Evolutionary conservation across 306 rosid species (phyloP).

Genomic region (Astragalus membranaceus): DNA sequence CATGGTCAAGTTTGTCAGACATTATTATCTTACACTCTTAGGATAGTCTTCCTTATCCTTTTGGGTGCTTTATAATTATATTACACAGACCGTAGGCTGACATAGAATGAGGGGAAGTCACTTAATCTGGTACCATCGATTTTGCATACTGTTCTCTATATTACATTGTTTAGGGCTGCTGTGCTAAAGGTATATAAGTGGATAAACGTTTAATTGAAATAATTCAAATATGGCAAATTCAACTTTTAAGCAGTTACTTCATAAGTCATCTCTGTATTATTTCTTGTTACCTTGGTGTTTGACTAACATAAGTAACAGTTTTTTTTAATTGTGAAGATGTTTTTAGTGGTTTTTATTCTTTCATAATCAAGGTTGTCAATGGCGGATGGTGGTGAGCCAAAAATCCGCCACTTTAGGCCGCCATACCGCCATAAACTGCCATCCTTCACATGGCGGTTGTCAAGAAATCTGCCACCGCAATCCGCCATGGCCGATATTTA

Average conservation of each 20-base stretch:
- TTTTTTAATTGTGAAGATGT: not conserved
- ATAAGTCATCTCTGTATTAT: not conserved
- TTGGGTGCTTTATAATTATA: not conserved
- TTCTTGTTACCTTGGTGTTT: conserved; percentile 1
- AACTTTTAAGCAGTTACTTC: not conserved
- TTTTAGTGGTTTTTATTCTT: not conserved
- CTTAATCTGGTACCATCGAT: not conserved
- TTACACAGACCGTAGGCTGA: not conserved
- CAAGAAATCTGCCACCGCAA: too few relatives aligned
- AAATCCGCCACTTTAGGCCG: too few relatives aligned
- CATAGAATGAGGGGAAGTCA: not conserved
- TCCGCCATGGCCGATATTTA: too few relatives aligned
- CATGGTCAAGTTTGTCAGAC: not conserved
- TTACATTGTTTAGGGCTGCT: not conserved
- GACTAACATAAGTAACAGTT: not conserved
- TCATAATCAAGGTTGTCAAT: too few relatives aligned
- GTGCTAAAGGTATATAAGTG: not conserved
- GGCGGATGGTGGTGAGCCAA: too few relatives aligned
- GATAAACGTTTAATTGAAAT: not conserved
- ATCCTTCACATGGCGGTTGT: too few relatives aligned
- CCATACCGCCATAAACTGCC: too few relatives aligned
- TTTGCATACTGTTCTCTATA: not conserved
- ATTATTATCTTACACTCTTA: not conserved
- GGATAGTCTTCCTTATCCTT: not conserved
- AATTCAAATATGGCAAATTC: not conserved